Percentiles rank a stretch among this genome's conserved stretches.
These are phyloP conservation scores for Lactifluus rugatus DNA, from an alignment of 768 basidiomycete species.

Conservation along the genomic window DNA sequence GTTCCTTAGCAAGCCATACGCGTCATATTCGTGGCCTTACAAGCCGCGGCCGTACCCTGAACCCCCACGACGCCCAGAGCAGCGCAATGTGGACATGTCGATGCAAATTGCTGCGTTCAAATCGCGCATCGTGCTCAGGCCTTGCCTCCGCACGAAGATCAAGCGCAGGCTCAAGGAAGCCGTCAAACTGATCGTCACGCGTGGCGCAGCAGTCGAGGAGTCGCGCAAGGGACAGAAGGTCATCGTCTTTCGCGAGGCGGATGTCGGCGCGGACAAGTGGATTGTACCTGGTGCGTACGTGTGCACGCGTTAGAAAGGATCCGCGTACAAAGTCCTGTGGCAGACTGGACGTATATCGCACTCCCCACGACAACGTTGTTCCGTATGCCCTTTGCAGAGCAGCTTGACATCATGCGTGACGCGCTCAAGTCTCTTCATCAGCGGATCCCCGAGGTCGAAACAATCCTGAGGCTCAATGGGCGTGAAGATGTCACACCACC, in stretches of 20 bases:
- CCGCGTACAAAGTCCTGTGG: no score
- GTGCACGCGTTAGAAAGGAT: background rate
- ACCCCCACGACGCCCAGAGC: background rate
- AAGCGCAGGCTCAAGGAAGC: slow-evolving; percentile 6
- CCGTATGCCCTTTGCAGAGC: slow-evolving; percentile 3
- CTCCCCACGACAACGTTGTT: slow-evolving; percentile 1
- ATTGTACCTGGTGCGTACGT: slow-evolving; percentile 5
- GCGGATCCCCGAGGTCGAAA: background rate
- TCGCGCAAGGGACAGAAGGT: background rate
- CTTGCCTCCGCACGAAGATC: background rate
- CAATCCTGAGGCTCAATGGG: background rate
- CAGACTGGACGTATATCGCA: slow-evolving; percentile 15
- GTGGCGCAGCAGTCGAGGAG: slow-evolving; percentile 5
- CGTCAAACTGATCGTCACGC: slow-evolving; percentile 8
- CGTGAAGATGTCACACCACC: background rate
- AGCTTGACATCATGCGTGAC: slow-evolving; percentile 4
- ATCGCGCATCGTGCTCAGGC: background rate
- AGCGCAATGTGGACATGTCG: slow-evolving; percentile 2
- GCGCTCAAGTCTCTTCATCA: background rate
- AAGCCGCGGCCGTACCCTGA: slow-evolving; percentile 5
- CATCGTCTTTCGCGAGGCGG: slow-evolving; percentile 2
- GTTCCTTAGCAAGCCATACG: background rate
- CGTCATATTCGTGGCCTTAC: background rate
- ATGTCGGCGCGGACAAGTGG: slow-evolving; percentile 14
- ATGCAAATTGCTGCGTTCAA: background rate